Percentiles rank a stretch among this genome's conserved stretches.
Conservation (phyloP, 768 basidiomycete species). For the Boletus pseudo-olivaceus region DNA sequence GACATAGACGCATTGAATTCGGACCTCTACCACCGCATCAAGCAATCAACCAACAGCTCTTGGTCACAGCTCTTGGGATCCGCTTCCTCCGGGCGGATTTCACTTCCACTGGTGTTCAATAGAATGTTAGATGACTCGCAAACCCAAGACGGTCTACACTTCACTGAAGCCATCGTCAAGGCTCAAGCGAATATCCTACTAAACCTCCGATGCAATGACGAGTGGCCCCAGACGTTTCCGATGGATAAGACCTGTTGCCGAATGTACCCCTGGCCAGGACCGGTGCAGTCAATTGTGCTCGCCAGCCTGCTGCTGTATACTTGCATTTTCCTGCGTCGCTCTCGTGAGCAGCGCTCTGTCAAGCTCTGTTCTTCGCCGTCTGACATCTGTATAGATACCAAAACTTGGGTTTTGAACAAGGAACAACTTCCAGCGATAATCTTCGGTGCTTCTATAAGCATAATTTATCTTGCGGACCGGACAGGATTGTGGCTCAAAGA, state of each 20-base stretch:
- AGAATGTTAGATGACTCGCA: conserved; percentile 66
- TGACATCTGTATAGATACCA: conserved; percentile 18
- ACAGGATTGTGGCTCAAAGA: conserved; percentile 86
- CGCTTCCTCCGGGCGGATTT: conserved; percentile 36
- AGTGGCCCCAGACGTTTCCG: conserved; percentile 57
- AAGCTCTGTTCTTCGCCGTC: conserved; percentile 9
- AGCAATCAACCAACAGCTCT: conserved; percentile 31
- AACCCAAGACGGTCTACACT: conserved; percentile 87
- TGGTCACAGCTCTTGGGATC: conserved; percentile 29
- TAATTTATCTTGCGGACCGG: conserved; percentile 81
- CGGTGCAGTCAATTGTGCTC: conserved; percentile 54
- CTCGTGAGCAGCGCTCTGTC: conserved; percentile 17
- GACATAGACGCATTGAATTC: conserved; percentile 93
- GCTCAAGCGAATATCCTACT: conserved; percentile 75
- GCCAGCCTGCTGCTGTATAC: conserved; percentile 46
- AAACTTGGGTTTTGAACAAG: conserved; percentile 14
- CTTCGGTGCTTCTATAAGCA: conserved; percentile 61
- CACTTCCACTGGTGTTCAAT: conserved; percentile 79
- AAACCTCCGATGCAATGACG: conserved; percentile 78
- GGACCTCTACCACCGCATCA: conserved; percentile 68
- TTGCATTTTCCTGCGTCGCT: conserved; percentile 44
- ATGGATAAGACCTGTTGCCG: conserved; percentile 80
- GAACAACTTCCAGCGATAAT: conserved; percentile 44
- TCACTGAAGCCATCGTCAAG: conserved; percentile 55
- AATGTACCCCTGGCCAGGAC: conserved; percentile 63